phyloP scores from a whole-genome alignment of 768 basidiomycete genomes.

The Boletus rufocinnamomeus region DNA sequence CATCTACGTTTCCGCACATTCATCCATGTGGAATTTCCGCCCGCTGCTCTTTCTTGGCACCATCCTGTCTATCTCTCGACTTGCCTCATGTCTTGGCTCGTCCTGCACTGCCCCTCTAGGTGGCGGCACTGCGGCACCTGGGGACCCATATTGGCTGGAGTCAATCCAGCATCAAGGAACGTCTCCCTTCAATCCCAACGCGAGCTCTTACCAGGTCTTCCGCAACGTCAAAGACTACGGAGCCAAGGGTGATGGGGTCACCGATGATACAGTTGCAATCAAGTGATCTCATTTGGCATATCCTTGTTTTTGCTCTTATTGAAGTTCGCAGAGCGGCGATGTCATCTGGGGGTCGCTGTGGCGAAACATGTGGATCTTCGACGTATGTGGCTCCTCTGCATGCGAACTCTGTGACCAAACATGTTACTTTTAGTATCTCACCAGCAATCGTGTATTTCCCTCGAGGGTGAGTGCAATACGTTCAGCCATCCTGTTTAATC shows the following conservation, averaged over 20 bases:
- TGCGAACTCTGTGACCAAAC: not conserved
- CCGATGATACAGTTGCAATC: slow-evolving; percentile 73
- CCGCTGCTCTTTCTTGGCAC: slow-evolving; percentile 5
- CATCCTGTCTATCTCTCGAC: not conserved
- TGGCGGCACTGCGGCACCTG: slow-evolving; percentile 47
- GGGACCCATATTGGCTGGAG: slow-evolving; percentile 67
- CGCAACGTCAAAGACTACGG: slow-evolving; percentile 67
- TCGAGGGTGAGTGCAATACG: slow-evolving; percentile 45
- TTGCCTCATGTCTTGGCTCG: slow-evolving; percentile 35
- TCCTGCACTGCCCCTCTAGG: slow-evolving; percentile 30
- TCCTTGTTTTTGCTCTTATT: not conserved
- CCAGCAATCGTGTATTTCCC: slow-evolving; percentile 77
- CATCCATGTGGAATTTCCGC: slow-evolving; percentile 2
- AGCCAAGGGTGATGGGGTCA: slow-evolving; percentile 56
- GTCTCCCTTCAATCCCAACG: slow-evolving; percentile 58
- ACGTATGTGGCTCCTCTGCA: slow-evolving; percentile 35
- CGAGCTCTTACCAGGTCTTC: slow-evolving; percentile 61
- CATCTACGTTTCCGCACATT: not conserved
- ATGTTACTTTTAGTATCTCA: slow-evolving; percentile 33
- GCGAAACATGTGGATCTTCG: slow-evolving; percentile 55
- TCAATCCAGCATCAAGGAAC: slow-evolving; percentile 67
- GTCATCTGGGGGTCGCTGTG: slow-evolving; percentile 57
- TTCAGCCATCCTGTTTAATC: no score
- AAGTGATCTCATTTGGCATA: slow-evolving; percentile 44
- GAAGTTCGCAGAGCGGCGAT: slow-evolving; percentile 54